These are phyloP conservation scores for Sporothrix inflata DNA, from an alignment of 2,329 filamentous ascomycete species.

Conservation along the genomic window DNA sequence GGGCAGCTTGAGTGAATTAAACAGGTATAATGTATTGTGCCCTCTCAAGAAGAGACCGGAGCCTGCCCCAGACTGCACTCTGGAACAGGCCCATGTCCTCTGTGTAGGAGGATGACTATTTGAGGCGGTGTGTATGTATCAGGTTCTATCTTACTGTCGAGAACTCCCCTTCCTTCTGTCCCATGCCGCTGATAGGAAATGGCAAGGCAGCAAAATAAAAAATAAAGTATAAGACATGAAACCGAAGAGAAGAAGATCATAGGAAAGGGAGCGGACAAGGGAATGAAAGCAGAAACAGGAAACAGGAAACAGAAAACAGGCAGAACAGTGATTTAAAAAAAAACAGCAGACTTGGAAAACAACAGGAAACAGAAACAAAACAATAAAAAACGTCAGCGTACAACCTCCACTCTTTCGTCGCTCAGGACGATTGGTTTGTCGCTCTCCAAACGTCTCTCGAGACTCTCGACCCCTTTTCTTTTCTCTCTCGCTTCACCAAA, in stretches of 20 bases:
- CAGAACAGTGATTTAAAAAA: not conserved
- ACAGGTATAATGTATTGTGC: not conserved
- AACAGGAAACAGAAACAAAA: not conserved
- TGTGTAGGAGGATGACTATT: not conserved
- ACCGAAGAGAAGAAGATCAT: not conserved
- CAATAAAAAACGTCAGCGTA: not conserved
- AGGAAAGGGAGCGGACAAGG: not conserved
- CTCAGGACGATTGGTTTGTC: not conserved
- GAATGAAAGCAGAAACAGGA: not conserved
- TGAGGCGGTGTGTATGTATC: constrained; percentile 1
- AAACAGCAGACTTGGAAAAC: not conserved
- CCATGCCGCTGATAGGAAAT: not conserved
- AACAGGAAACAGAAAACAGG: constrained; percentile 5
- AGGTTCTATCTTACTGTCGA: constrained; percentile 5
- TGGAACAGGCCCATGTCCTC: not conserved
- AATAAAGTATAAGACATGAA: constrained; percentile 16
- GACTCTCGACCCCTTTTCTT: not conserved
- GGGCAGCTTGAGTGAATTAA: not conserved
- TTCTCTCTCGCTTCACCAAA: not conserved
- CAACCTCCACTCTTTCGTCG: not conserved
- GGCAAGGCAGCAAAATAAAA: not conserved
- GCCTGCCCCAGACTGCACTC: constrained; percentile 29
- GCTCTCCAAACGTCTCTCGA: not conserved
- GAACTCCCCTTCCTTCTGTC: not conserved
- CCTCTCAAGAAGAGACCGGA: not conserved